Evolutionary conservation across 2,329 filamentous ascomycete genomes (phyloP), one percentile per base, ranked within the genome.

Genomic region (Xylariaceae sp.): DNA sequence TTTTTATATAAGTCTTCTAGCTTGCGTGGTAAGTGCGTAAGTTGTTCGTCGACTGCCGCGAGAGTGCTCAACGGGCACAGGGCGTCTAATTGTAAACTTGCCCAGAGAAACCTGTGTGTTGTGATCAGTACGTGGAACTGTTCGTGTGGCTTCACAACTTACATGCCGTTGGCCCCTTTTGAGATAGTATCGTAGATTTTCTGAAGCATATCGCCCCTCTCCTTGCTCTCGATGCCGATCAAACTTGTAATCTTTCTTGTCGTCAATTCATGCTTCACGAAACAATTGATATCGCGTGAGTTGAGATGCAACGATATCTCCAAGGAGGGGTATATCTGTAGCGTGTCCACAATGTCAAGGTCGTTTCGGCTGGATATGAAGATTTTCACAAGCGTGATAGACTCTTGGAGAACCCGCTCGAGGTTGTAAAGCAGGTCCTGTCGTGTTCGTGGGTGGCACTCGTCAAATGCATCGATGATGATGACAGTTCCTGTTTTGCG

Each of bases 301-400:
- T 51, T 58, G n/a, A 47, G 44, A 17, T 47, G 15, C 13, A 35
- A 55, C n/a, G 48, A 58, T 45, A 58, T 44, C n/a, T 58, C n/a
- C 11, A 58, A 42, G 4, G 47, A 3, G 18, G 30, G 48, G 17
- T 58, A 55, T 13, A 17, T 30, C 11, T 8, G 34, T 6, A 58
- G 47, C 30, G 37, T 51, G 37, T 55, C 37, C 15, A 30, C 39
- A 35, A 58, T 54, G 15, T 58, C 48, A 34, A 51, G 23, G 44
- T 58, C 35, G 23, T 58, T 23, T 35, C 56, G 56, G 13, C 56
- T 58, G 37, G 56, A 54, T 4, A 58, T 13, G 23, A 58, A 58
- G 9, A 58, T 55, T 13, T 58, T 58, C 6, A 58, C 17, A 23
- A 55, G 37, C 2, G 47, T 51, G 17, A 34, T 42, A 34, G 57